Base-by-base conservation (phyloP, 768 basidiomycete species). In the Phlebiopsis gigantea region DNA sequence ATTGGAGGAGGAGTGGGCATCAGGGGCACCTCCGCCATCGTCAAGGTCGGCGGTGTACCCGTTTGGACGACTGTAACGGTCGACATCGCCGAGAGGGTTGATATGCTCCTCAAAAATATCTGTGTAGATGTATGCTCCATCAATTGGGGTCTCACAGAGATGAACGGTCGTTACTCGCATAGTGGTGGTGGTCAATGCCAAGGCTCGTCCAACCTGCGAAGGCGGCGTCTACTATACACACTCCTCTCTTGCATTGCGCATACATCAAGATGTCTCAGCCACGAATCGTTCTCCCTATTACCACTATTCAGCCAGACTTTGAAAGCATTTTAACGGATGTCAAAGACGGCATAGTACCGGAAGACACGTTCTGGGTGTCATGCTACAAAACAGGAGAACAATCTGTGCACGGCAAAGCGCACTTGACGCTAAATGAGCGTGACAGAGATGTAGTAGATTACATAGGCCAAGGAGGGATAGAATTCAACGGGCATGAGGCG, bases 351-450 rank as follows among this genome's bases (percentile, higher is more conserved):
- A 57, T 80, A 1, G 71, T 87, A 0, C 75, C 79, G 0, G 69
- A 66, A 4, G 89, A 91, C 57, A 77, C 77, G 56, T 80, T 87
- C 66, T 92, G 88, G 88, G 69, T 90, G 1, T 90, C 88, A 2
- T 85, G 83, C 65, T 91, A 91, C 72, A 76, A 79, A 56, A 45
- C 68, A 0, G 75, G 74, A 3, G 72, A 76, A 56, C 69, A 74
- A 19, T 82, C 83, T 7, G 78, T 87, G 0, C 89, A 92, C 64
- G 82, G 84, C 0, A 86, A 84, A 69, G 75, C 87, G 22, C 69
- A 71, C 24, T 78, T 81, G 4, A 67, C 73, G 43, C 71, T 84
- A 26, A 79, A 84, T 61, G 79, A 81, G n/a, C 69, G 69, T 12
- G 76, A 85, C 57, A 71, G 80, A 7, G 72, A 80, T 63, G 69